These are phyloP conservation scores for Lentinula edodes DNA, from an alignment of 768 basidiomycete species.

Conservation along the genomic window DNA sequence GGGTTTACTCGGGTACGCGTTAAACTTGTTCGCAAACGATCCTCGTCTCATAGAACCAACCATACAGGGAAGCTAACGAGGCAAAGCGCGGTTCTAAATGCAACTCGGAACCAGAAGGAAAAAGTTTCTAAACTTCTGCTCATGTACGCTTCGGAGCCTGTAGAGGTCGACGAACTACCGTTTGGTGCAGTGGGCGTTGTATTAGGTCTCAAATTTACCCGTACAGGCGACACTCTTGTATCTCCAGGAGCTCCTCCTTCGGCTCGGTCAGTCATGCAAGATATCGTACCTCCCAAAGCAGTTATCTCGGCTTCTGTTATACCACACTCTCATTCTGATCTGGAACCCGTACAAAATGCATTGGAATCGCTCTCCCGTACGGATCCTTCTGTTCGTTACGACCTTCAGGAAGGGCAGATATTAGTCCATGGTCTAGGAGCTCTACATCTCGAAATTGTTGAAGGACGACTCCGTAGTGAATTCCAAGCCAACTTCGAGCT, in stretches of 20 bases:
- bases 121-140: constrained; percentile 70
- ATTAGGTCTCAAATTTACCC: constrained; percentile 75
- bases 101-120: constrained; percentile 64
- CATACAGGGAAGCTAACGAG: constrained; percentile 60
- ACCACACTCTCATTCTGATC: constrained; percentile 74
- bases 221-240: constrained; percentile 83
- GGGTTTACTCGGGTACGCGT: constrained; percentile 76
- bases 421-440: constrained; percentile 81
- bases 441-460: constrained; percentile 85
- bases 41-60: background rate
- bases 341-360: constrained; percentile 73
- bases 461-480: constrained; percentile 74
- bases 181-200: constrained; percentile 84
- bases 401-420: constrained; percentile 76
- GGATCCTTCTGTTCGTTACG: constrained; percentile 82
- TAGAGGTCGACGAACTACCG: constrained; percentile 76
- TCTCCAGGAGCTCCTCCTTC: constrained; percentile 37
- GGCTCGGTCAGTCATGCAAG: constrained; percentile 41
- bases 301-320: constrained; percentile 83
- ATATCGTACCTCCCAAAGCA: constrained; percentile 73
- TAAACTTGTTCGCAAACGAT: background rate
- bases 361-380: constrained; percentile 71
- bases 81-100: constrained; percentile 58
- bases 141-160: constrained; percentile 68
- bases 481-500: constrained; percentile 77